These are phyloP conservation scores for Aurifilum marmelostoma DNA, from an alignment of 2,329 filamentous ascomycete species.

Conservation along the genomic window DNA sequence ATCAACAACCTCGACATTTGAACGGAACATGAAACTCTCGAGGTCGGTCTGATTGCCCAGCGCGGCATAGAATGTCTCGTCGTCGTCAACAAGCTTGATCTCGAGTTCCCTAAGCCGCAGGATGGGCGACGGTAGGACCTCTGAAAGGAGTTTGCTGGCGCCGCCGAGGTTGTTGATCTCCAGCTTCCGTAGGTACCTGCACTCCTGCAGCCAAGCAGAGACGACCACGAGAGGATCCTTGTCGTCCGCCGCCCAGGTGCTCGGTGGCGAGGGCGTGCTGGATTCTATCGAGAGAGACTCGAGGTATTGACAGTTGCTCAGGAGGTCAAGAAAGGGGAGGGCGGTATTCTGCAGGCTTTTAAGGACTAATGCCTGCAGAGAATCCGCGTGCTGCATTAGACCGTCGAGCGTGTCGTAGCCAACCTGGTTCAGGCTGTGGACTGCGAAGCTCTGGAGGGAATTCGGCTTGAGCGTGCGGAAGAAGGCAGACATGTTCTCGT, in stretches of 20 bases:
- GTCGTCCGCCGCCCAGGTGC: conserved; percentile 31
- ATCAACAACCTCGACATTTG: conserved; percentile 32
- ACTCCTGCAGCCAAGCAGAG: conserved; percentile 40
- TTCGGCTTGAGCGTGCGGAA: conserved; percentile 59
- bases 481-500: conserved; percentile 62
- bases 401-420: conserved; percentile 59
- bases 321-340: conserved; percentile 36
- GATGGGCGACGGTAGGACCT: conserved; percentile 45
- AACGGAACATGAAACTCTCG: conserved; percentile 35
- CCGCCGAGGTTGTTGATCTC: conserved; percentile 54
- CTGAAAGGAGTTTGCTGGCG: conserved; percentile 55
- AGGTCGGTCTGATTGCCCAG: conserved; percentile 54
- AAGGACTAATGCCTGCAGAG: conserved; percentile 40
- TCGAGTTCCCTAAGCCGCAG: conserved; percentile 52
- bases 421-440: conserved; percentile 59
- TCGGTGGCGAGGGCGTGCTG: conserved; percentile 27
- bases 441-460: conserved; percentile 60
- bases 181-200: conserved; percentile 53
- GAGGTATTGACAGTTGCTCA: conserved; percentile 41
- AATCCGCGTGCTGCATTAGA: conserved; percentile 47
- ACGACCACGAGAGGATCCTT: conserved; percentile 36
- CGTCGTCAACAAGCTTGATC: conserved; percentile 51
- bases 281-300: conserved; percentile 41
- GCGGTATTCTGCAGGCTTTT: conserved; percentile 36
- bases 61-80: conserved; percentile 55